Evolutionary conservation across 2,329 filamentous ascomycete genomes (phyloP), one percentile per base, ranked within the genome.

Genomic region (Scopulariopsis brevicaulis): DNA sequence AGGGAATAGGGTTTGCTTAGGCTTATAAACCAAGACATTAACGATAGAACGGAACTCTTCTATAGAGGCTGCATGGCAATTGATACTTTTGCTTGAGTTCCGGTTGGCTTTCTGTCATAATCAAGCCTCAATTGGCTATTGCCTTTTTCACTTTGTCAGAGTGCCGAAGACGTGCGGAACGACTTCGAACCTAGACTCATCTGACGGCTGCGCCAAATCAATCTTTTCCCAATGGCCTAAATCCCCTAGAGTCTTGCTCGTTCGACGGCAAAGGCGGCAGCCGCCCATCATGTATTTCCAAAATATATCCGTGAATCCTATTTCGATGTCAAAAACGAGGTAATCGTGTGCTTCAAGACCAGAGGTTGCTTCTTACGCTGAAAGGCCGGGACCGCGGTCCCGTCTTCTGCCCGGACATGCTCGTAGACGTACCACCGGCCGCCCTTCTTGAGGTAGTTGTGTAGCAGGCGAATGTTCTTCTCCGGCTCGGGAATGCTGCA

Each of bases 391-490:
- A 77, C 71, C 14, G 62, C 62, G 67, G 66, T 67, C 14, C 68
- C 67, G 15, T 63, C 58, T 46, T 70, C 69, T 55, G 67, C 68
- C 58, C 68, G 65, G 46, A 86, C 80, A 63, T 86, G 83, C 70
- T 86, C 83, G 63, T 78, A 85, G 1, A 82, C 74, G 61, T 84
- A 82, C 82, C 82, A 85, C 46, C 77, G 71, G 0, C 83, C 83
- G 4, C 83, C 83, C 7, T 80, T 77, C 68, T 82, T 84, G 59
- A 86, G 72, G 56, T 79, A 76, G 34, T 72, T 68, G 66, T 84
- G 85, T 34, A 86, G 67, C 60, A 77, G 74, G 58, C 68, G 69
- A 60, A 83, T 76, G 59, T 84, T 81, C 62, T 71, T 69, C 64
- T 80, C 71, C 2, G 81, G 82, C 3, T 82, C 77, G 0, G 84